Percentiles rank a stretch among this genome's conserved stretches.
Conservation (phyloP, 441 rosid genomes). For the Populus trichocarpa region DNA sequence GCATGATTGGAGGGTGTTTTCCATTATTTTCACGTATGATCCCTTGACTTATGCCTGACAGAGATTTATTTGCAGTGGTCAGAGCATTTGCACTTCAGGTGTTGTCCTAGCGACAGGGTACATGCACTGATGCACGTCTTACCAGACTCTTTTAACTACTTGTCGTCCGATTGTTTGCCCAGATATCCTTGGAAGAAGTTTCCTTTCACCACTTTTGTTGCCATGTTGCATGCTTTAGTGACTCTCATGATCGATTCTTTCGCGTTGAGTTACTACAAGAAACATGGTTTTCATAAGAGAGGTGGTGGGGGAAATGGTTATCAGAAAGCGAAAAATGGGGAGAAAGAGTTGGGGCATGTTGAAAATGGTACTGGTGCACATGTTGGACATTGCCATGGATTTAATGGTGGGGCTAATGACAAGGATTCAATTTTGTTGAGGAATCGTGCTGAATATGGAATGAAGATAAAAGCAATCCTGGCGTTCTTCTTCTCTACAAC, state of each 20-base stretch:
- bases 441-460: conserved; percentile 26
- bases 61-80: conserved; percentile 24
- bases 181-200: conserved; percentile 45
- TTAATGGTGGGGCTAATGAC: not conserved
- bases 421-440: conserved; percentile 18
- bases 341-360: not conserved
- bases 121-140: conserved; percentile 38
- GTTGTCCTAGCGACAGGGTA: conserved; percentile 49
- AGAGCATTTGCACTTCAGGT: conserved; percentile 44
- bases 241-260: conserved; percentile 47
- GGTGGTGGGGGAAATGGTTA: not conserved
- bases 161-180: conserved; percentile 34
- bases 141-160: conserved; percentile 39
- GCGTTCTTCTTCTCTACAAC: conserved; percentile 36
- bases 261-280: conserved; percentile 22
- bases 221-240: conserved; percentile 41
- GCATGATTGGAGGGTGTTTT: conserved; percentile 33
- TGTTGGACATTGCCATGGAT: not conserved
- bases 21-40: conserved; percentile 27
- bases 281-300: not conserved
- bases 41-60: conserved; percentile 31
- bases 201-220: conserved; percentile 45
- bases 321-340: not conserved
- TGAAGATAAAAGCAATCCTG: conserved; percentile 24
- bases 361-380: not conserved